Evolutionary conservation across 345 rosid species (phyloP).

Genomic region (Acer negundo): DNA sequence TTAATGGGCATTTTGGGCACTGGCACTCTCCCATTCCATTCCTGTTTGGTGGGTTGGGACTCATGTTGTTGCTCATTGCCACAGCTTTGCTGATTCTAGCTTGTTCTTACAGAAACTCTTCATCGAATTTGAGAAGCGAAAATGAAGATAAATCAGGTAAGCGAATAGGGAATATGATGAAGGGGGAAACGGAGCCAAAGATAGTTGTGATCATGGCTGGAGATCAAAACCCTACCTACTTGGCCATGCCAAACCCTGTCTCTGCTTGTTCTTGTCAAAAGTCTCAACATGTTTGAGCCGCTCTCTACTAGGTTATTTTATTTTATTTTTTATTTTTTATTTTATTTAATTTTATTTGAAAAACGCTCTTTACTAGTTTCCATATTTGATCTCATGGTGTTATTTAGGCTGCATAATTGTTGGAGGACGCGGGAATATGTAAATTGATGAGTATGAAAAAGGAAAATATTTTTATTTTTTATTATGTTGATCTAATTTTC

Average conservation of each 20-base stretch:
- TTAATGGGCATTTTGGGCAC: constrained; percentile 23
- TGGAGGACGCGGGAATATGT: neutral
- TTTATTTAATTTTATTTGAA: too few relatives aligned
- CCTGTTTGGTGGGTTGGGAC: constrained; percentile 48
- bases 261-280: constrained; percentile 7
- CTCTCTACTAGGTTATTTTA: neutral
- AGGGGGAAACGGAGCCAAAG: constrained; percentile 60
- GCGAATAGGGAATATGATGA: constrained; percentile 16
- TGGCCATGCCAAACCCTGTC: constrained; percentile 60
- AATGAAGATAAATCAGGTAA: constrained; percentile 26
- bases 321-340: too few relatives aligned
- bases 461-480: neutral
- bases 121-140: constrained; percentile 16
- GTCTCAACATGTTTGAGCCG: constrained; percentile 16
- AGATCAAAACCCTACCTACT: constrained; percentile 53
- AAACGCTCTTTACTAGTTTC: too few relatives aligned
- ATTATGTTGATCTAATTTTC: neutral
- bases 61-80: constrained; percentile 50
- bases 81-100: constrained; percentile 47
- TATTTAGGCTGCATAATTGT: neutral
- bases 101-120: constrained; percentile 37
- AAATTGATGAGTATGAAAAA: constrained; percentile 3
- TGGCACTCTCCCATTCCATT: constrained; percentile 52
- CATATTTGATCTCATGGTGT: too few relatives aligned
- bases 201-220: constrained; percentile 78